phyloP scores from a whole-genome alignment of 768 basidiomycete genomes.

The Pleurotus cornucopiae region DNA sequence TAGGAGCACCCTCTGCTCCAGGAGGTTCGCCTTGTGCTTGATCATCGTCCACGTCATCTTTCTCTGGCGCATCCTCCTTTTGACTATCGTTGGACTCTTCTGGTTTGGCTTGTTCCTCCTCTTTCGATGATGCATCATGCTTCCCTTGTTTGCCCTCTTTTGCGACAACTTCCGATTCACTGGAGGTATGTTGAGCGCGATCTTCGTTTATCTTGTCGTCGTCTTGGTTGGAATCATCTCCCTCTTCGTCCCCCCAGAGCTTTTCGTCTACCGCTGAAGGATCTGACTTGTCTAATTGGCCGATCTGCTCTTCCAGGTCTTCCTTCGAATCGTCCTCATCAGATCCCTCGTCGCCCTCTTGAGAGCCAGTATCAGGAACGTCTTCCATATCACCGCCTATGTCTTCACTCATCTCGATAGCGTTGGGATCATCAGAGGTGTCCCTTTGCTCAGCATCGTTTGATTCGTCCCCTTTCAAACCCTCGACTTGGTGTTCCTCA shows the following conservation, averaged over 20 bases:
- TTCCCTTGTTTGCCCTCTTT: conserved; percentile 46
- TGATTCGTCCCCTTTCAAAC: conserved; percentile 66
- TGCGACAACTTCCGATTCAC: conserved; percentile 67
- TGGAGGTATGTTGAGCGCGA: conserved; percentile 44
- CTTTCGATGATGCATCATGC: conserved; percentile 29
- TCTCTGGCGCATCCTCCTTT: conserved; percentile 20
- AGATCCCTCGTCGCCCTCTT: conserved; percentile 42
- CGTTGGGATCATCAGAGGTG: conserved; percentile 59
- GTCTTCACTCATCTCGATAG: conserved; percentile 89
- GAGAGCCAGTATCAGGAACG: conserved; percentile 60
- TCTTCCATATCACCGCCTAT: conserved; percentile 86
- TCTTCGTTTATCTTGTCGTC: conserved; percentile 61
- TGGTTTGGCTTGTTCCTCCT: conserved; percentile 28
- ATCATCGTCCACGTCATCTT: conserved; percentile 18
- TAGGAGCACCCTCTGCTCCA: conserved; percentile 54
- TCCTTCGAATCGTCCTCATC: conserved; percentile 45
- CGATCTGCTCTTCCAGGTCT: conserved; percentile 81
- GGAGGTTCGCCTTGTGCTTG: conserved; percentile 28
- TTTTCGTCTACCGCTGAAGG: conserved; percentile 90
- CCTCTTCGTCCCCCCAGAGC: conserved; percentile 87
- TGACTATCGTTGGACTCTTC: conserved; percentile 19
- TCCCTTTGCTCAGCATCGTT: conserved; percentile 42
- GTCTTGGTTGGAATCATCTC: conserved; percentile 46
- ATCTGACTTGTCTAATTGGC: conserved; percentile 78
- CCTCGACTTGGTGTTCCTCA: conserved; percentile 96